Evolutionary conservation across 78 protist species (phyloP), one percentile per base, ranked within the genome.

Genomic region (Salpingoeca rosetta): DNA sequence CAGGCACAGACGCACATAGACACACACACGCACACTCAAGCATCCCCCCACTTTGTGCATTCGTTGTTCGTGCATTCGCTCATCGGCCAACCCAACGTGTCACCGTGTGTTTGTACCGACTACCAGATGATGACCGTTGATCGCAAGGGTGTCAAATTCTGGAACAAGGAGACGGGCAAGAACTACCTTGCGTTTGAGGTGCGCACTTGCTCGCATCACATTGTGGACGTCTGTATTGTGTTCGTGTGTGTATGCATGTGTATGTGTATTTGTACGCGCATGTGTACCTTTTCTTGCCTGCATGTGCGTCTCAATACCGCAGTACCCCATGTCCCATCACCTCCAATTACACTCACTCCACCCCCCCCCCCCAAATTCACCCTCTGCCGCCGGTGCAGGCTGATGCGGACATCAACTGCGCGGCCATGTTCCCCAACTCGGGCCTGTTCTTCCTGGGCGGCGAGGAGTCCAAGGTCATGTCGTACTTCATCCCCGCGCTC

Each of bases 401-500:
- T 3, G n/a, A 86, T 24, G 79, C 86, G 3, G 92, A 91, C 56
- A 83, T 95, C 42, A 90, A 81, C 76, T 94, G 91, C 56, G 85
- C 91, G 31, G 3, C 56, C 37, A 7, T 83, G 22, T 44, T 3
- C 39, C 73, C 43, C 0, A 75, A n/a, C 74, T 42, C 88, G 2
- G 36, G 99, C 25, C 81, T 98, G 2, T 0, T 97, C 10, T 40
- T 96, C 31, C 74, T 86, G 76, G 93, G 96, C 51, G 83, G 91
- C 41, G 98, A 98, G 43, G 45, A 88, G 35, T 86, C 92, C 39
- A 83, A 91, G 26, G 84, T 97, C 45, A 85, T 92, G 37, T 90
- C 96, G 22, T 95, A 89, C 85, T 97, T 88, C 77, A 77, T 95
- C 27, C 99, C 99, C 0, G 75, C 87, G 2, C 91, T 98, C 1